A percentile compares a stretch with the other conserved stretches of the same genome.
phyloP scores from a whole-genome alignment of 164 flowering plant species.

The Dillenia turbinata region DNA sequence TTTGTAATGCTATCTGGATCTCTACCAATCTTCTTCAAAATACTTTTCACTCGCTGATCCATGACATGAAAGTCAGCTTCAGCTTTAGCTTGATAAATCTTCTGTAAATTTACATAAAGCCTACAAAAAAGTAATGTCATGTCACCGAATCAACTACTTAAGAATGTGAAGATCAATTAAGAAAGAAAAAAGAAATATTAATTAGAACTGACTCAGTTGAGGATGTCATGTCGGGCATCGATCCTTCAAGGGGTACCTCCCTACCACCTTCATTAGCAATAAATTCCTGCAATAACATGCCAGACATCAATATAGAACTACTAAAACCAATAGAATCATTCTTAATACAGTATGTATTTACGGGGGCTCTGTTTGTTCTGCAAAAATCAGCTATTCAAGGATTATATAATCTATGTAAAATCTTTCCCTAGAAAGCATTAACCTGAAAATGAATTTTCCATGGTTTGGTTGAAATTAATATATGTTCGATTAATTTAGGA shows the following conservation, averaged over 20 bases:
- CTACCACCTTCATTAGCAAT: conserved; percentile 87
- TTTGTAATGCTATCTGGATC: conserved; percentile 68
- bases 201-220: conserved; percentile 82
- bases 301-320: neutral
- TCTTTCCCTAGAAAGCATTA: no score
- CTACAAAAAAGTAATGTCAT: conserved; percentile 33
- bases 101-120: conserved; percentile 83
- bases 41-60: conserved; percentile 59
- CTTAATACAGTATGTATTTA: no score
- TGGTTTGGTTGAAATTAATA: no score
- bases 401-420: no score
- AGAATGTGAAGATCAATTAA: no score
- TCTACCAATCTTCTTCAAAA: conserved; percentile 77
- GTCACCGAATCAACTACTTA: no score
- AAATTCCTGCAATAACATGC: conserved; percentile 57
- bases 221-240: conserved; percentile 98
- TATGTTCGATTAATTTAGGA: no score
- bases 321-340: no score
- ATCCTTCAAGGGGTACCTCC: conserved; percentile 95
- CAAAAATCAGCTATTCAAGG: no score
- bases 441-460: no score
- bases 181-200: no score
- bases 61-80: conserved; percentile 78
- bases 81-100: conserved; percentile 90
- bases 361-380: no score